phyloP scores from a whole-genome alignment of 768 basidiomycete genomes.

The Russula emetica region DNA sequence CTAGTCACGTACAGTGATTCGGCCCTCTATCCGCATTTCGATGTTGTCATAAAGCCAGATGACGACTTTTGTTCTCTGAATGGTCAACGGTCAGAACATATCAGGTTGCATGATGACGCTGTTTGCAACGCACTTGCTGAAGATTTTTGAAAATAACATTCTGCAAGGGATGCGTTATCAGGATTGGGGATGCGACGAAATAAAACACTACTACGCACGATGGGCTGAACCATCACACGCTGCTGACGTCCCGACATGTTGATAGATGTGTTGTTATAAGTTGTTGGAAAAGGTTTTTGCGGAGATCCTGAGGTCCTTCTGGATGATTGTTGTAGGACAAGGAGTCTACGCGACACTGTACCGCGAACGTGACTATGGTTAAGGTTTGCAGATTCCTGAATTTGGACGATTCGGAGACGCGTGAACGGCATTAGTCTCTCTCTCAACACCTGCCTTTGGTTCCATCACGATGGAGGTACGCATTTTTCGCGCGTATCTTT shows the following conservation, averaged over 20 bases:
- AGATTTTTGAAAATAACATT: slow-evolving; percentile 99
- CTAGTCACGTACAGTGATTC: slow-evolving; percentile 76
- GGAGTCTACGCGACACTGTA: background rate
- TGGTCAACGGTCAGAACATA: slow-evolving; percentile 18
- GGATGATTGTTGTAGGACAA: background rate
- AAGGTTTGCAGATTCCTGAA: slow-evolving; percentile 17
- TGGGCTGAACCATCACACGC: slow-evolving; percentile 99
- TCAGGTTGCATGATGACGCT: slow-evolving; percentile 13
- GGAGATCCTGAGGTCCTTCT: background rate
- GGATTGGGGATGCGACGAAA: slow-evolving; percentile 21
- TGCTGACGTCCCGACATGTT: slow-evolving; percentile 90
- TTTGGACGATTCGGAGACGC: slow-evolving; percentile 22
- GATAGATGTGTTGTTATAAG: slow-evolving; percentile 21
- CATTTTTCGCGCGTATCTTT: slow-evolving; percentile 8
- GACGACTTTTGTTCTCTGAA: slow-evolving; percentile 73
- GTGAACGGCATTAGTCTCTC: slow-evolving; percentile 4
- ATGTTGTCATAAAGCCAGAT: slow-evolving; percentile 98
- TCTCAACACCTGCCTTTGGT: slow-evolving; percentile 21
- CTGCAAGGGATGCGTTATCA: slow-evolving; percentile 39
- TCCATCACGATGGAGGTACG: slow-evolving; percentile 37
- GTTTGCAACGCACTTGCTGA: slow-evolving; percentile 55
- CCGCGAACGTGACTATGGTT: slow-evolving; percentile 7
- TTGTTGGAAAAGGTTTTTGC: background rate
- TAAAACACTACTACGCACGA: slow-evolving; percentile 55
- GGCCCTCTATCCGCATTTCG: slow-evolving; percentile 94